Base-by-base conservation (phyloP, 225 moss, liverwort and hornwort genomes). In the Bryoerythrophyllum caledonicum region DNA sequence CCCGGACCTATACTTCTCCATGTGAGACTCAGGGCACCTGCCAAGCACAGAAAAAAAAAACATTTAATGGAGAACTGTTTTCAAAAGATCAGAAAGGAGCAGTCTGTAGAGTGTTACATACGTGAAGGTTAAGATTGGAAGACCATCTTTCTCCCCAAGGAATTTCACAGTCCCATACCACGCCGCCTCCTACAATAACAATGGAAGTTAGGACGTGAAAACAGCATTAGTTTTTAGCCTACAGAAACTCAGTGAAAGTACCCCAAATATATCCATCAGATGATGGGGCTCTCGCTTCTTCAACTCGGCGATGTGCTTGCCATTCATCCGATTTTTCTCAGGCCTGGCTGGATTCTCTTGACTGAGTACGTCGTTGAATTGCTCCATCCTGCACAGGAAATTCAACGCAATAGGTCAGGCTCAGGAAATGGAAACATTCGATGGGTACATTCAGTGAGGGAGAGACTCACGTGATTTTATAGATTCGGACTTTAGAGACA, bases 381-480 rank as follows among this genome's bases (percentile, higher is more conserved):
- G 94, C 71, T 90, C 83, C 81, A 88, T 78, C 65, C 94, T 84
- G 79, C 72, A 62, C 25, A 52, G 32, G 12, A 23, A 32, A 23
- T 34, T 21, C 53, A 27, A 60, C 51, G 51, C 13, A 65, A 14
- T 0, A 32, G 11, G 2, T 41, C 59, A n/a, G n/a, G n/a, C 5
- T 41, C 49, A 30, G 58, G 24, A 37, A 62, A 60, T 38, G 14
- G n/a, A 74, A 55, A 41, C 20, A 56, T 27, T 20, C 51, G 43
- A 26, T 20, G 43, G 17, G 40, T 2, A 12, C 7, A 52, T 37
- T 24, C 6, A 52, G 25, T 25, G 16, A 6, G 48, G 46, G n/a
- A 46, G 20, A n/a, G n/a, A 21, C 41, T 7, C 44, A 94, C 94
- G 91, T 91, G 41, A 95, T 90, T 85, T 92, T 95, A 74, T 91